Conservation (phyloP, 2,329 filamentous ascomycete genomes). For the Keithomyces neogunnii region DNA sequence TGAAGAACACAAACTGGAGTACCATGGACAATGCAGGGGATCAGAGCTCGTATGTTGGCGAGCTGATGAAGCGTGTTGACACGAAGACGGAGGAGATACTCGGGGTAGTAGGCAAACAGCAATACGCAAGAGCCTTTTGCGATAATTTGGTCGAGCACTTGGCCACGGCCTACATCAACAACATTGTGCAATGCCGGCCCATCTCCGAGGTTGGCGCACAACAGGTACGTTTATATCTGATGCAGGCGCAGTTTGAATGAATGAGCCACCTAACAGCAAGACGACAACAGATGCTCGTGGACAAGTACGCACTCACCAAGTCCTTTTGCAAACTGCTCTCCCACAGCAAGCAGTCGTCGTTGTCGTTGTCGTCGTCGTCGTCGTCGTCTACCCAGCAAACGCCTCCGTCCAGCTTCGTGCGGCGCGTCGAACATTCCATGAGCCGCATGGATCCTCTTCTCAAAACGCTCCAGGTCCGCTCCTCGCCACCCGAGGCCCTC, state of each 20-base stretch:
- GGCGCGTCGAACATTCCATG: constrained; percentile 78
- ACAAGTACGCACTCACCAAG: constrained; percentile 85
- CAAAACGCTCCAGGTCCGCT: constrained; percentile 91
- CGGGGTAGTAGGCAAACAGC: constrained; percentile 72
- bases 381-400: constrained; percentile 29
- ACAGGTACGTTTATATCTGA: constrained; percentile 47
- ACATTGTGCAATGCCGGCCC: constrained; percentile 80
- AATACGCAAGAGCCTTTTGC: constrained; percentile 90
- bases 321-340: constrained; percentile 64
- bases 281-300: constrained; percentile 70
- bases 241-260: too few relatives aligned
- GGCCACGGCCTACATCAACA: constrained; percentile 69
- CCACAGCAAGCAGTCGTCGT: constrained; percentile 43
- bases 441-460: constrained; percentile 83
- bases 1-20: constrained; percentile 93
- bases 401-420: constrained; percentile 59
- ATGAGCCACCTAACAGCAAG: too few relatives aligned
- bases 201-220: constrained; percentile 92
- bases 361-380: constrained; percentile 25
- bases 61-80: constrained; percentile 68
- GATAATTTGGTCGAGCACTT: constrained; percentile 92
- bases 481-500: constrained; percentile 83
- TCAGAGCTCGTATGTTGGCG: constrained; percentile 83
- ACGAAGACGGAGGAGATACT: constrained; percentile 66
- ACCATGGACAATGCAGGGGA: constrained; percentile 90